phyloP scores from a whole-genome alignment of 176 grass and related monocot genomes.

The Saccharum officinarum region DNA sequence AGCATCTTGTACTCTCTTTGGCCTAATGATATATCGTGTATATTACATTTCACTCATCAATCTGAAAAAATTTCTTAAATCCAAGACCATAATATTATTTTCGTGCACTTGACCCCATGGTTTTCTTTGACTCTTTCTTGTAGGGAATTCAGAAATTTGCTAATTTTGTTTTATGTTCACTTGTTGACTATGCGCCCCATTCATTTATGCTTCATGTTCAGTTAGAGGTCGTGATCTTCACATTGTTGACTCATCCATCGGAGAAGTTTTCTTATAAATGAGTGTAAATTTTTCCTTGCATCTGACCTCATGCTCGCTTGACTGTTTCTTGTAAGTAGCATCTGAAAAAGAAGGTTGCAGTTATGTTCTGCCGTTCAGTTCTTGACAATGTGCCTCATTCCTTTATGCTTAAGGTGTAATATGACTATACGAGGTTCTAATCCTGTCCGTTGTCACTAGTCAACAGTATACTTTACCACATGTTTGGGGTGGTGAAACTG shows the following conservation, averaged over 20 bases:
- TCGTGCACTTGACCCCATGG: slow-evolving; percentile 12
- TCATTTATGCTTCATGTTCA: not conserved
- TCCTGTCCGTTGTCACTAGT: not conserved
- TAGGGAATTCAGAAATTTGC: slow-evolving; percentile 2
- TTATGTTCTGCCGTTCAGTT: not conserved
- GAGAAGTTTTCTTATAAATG: slow-evolving; percentile 7
- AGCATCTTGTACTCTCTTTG: slow-evolving; percentile 48
- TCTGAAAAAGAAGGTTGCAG: not conserved
- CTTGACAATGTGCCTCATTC: not conserved
- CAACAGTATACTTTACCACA: slow-evolving; percentile 11
- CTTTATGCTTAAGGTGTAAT: slow-evolving; percentile 9
- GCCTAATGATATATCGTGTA: slow-evolving; percentile 48
- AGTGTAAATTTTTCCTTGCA: slow-evolving; percentile 20
- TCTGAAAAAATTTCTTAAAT: slow-evolving; percentile 31
- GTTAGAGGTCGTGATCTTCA: not conserved
- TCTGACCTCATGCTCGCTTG: slow-evolving; percentile 14
- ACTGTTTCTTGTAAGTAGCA: slow-evolving; percentile 1
- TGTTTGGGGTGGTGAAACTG: not conserved
- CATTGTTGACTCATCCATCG: not conserved
- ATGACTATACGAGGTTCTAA: not conserved
- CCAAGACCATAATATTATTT: not conserved
- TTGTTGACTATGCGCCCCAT: not conserved
- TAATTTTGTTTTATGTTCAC: not conserved
- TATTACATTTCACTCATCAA: slow-evolving; percentile 50
- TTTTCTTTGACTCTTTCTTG: slow-evolving; percentile 24